Evolutionary conservation across 495 filamentous ascomycete genomes (phyloP).

Genomic region (Penicillium goetzii): DNA sequence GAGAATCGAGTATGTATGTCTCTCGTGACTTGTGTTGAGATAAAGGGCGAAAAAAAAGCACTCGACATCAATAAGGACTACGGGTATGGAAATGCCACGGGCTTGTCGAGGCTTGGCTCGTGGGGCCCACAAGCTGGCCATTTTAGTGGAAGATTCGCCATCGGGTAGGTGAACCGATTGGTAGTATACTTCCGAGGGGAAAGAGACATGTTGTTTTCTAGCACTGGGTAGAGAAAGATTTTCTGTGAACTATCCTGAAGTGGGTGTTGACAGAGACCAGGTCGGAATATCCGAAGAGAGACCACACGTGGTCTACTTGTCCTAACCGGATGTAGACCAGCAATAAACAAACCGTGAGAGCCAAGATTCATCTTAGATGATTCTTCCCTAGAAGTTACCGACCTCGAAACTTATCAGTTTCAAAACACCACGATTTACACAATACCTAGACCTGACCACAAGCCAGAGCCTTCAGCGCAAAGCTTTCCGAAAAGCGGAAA

Average conservation of each 20-base stretch:
- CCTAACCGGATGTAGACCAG: not conserved
- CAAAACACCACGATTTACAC: too few species aligned
- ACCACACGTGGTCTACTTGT: not conserved
- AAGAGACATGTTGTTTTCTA: not conserved
- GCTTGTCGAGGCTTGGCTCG: not conserved
- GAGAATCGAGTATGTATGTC: not conserved
- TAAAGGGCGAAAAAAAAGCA: not conserved
- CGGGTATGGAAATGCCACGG: not conserved
- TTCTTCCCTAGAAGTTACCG: not conserved
- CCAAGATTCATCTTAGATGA: not conserved
- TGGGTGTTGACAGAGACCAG: not conserved
- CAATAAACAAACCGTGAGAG: too few species aligned
- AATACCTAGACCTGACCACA: too few species aligned
- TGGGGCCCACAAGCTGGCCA: not conserved
- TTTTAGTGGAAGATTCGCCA: conserved; percentile 6
- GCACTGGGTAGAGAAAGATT: not conserved
- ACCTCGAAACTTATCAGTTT: too few species aligned
- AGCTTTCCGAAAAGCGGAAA: too few species aligned
- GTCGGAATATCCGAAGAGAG: not conserved
- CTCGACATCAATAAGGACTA: not conserved
- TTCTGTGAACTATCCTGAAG: not conserved
- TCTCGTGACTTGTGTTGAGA: not conserved
- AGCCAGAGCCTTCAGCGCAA: too few species aligned
- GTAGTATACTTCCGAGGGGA: not conserved
- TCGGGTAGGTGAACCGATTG: not conserved